A percentile compares a stretch with the other conserved stretches of the same genome.
Conservation (phyloP, 1,139 yeast genomes). For the Hansenula sp. region DNA sequence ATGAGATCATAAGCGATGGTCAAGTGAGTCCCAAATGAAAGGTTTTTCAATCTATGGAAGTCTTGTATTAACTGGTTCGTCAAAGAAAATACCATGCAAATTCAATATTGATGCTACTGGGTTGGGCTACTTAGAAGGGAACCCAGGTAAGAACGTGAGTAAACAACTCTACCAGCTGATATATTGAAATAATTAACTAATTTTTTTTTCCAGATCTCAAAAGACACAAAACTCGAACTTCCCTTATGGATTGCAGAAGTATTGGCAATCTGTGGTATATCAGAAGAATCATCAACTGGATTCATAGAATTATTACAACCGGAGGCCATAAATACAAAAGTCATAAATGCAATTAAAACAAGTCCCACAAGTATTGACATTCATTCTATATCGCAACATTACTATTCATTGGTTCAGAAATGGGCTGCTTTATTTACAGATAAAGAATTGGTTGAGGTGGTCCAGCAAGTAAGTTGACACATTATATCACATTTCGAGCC, state of each 20-base stretch:
- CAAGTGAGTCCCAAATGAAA: constrained; percentile 31
- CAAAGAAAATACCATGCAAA: constrained; percentile 69
- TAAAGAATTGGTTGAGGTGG: constrained; percentile 52
- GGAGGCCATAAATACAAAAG: constrained; percentile 56
- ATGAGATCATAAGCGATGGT: constrained; percentile 79
- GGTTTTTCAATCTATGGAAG: neutral
- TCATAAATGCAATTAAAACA: constrained; percentile 78
- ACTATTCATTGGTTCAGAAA: constrained; percentile 62
- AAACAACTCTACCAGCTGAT: too few relatives aligned
- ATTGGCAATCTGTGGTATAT: constrained; percentile 51
- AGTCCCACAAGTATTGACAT: constrained; percentile 67
- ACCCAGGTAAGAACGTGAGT: constrained; percentile 53
- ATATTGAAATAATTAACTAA: too few relatives aligned
- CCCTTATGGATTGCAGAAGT: constrained; percentile 91
- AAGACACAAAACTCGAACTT: constrained; percentile 68
- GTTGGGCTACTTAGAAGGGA: constrained; percentile 82
- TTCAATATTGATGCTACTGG: constrained; percentile 82
- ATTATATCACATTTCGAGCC: neutral
- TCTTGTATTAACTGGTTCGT: constrained; percentile 8
- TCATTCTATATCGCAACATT: constrained; percentile 63
- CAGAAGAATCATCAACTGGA: constrained; percentile 33
- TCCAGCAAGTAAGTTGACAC: constrained; percentile 29
- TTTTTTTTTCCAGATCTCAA: constrained; percentile 35
- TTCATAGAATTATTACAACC: constrained; percentile 71
- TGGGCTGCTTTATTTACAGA: constrained; percentile 75